Conservation (phyloP, 1,139 yeast species). For the Candida gigantensis region DNA sequence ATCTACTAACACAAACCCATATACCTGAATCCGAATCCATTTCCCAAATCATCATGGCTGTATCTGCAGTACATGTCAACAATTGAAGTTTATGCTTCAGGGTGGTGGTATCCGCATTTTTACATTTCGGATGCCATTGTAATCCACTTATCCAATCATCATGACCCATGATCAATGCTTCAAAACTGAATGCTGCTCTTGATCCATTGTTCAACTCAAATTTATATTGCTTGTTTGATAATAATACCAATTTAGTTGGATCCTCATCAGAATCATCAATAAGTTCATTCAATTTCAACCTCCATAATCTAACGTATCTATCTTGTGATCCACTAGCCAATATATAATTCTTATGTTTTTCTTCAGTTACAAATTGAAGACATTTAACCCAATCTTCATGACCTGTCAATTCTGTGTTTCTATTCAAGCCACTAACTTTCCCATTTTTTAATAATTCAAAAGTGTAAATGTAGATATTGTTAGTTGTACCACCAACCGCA, state of each 20-base stretch:
- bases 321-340: slow-evolving; percentile 91
- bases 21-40: slow-evolving; percentile 86
- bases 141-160: slow-evolving; percentile 96
- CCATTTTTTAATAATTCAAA: slow-evolving; percentile 30
- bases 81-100: slow-evolving; percentile 51
- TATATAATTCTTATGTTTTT: slow-evolving; percentile 50
- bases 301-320: slow-evolving; percentile 86
- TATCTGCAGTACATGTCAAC: slow-evolving; percentile 88
- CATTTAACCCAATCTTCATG: slow-evolving; percentile 95
- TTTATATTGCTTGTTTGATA: slow-evolving; percentile 65
- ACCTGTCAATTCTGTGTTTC: slow-evolving; percentile 65
- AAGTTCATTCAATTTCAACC: slow-evolving; percentile 56
- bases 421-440: slow-evolving; percentile 23
- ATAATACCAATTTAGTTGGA: slow-evolving; percentile 49
- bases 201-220: slow-evolving; percentile 39
- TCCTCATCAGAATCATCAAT: slow-evolving; percentile 64
- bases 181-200: slow-evolving; percentile 68
- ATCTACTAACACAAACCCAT: slow-evolving; percentile 79
- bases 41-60: slow-evolving; percentile 94
- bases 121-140: slow-evolving; percentile 65
- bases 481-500: slow-evolving; percentile 82
- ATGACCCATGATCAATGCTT: slow-evolving; percentile 94
- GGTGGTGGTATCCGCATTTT: slow-evolving; percentile 2
- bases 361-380: slow-evolving; percentile 57
- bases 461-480: slow-evolving; percentile 56